Evolutionary conservation across 306 rosid genomes (phyloP), one percentile per base, ranked within the genome.

Genomic region (Astragalus glycyphyllos): DNA sequence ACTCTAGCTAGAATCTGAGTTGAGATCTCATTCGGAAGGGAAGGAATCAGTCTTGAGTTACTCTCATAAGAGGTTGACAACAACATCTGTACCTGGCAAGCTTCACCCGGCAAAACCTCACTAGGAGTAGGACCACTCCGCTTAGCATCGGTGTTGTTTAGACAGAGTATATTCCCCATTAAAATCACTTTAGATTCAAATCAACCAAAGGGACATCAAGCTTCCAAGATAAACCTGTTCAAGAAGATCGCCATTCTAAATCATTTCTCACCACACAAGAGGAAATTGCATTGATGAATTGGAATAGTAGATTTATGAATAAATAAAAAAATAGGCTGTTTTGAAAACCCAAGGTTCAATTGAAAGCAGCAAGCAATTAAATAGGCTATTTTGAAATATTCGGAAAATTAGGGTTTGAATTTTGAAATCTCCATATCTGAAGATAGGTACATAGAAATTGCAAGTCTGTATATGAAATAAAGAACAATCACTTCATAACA

Each of bases 1-100:
- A 78, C 82, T 58, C 77, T 78, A 71, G 82, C 82, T n/a, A 78
- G 82, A 71, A 78, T 78, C 71, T 78, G 82, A 29, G 57, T 42
- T 11, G 77, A 71, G 47, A 78, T 71, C 82, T 78, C 82, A 64
- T 78, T 68, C 7, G 82, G 77, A 54, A 78, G 77, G 5, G 68
- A 47, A 0, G 77, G 77, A 54, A 78, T 71, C 49, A 78, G 55
- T 64, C 82, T 56, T 3, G 69, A 17, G 7, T 56, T 64, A 31
- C 35, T 73, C 62, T 78, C 56, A 7, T 42, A 56, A 13, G 69
- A 78, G 45, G 26, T 32, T 37, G 73, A 20, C 35, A 42, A 45
- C 55, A 77, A 35, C 50, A 55, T 77, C 62, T 47, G 77, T 10
- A 69, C 64, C 77, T 78, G 71, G 61, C 77, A 71, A n/a, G 77